phyloP scores from a whole-genome alignment of 169 alveolate species.

The Ophryocystis elektroscirrha region DNA sequence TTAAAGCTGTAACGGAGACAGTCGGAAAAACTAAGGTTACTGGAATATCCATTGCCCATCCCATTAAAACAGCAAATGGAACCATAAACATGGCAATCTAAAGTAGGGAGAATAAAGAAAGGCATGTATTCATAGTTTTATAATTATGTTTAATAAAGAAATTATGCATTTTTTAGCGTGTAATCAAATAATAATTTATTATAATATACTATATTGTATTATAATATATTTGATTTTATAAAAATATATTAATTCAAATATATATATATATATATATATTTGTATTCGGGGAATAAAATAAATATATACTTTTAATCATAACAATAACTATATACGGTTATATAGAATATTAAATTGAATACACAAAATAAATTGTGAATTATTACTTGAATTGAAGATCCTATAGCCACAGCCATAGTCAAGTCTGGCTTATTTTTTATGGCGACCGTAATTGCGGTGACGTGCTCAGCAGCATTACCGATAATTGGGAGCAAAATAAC shows the following conservation, averaged over 20 bases:
- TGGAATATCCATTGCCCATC: constrained; percentile 51
- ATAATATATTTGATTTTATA: not conserved
- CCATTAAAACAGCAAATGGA: constrained; percentile 54
- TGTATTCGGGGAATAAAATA: not conserved
- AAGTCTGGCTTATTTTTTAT: constrained; percentile 51
- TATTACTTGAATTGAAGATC: constrained; percentile 49
- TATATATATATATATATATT: not conserved
- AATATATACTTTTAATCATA: not conserved
- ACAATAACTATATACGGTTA: not conserved
- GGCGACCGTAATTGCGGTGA: constrained; percentile 50
- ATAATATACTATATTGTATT: not conserved
- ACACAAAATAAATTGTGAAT: not conserved
- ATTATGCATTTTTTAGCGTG: not conserved
- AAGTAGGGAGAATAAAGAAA: not conserved
- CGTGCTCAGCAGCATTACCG: constrained; percentile 57
- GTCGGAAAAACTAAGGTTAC: constrained; percentile 48
- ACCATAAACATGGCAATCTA: constrained; percentile 28
- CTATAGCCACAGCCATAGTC: constrained; percentile 63
- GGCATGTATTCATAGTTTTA: not conserved
- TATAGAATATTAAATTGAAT: not conserved
- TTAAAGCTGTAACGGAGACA: constrained; percentile 35
- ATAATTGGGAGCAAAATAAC: constrained; percentile 55
- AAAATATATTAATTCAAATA: no score
- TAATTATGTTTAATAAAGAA: not conserved
- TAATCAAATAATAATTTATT: not conserved